Evolutionary conservation across 257 asterid species (phyloP).

Genomic region (Solanum arcanum): DNA sequence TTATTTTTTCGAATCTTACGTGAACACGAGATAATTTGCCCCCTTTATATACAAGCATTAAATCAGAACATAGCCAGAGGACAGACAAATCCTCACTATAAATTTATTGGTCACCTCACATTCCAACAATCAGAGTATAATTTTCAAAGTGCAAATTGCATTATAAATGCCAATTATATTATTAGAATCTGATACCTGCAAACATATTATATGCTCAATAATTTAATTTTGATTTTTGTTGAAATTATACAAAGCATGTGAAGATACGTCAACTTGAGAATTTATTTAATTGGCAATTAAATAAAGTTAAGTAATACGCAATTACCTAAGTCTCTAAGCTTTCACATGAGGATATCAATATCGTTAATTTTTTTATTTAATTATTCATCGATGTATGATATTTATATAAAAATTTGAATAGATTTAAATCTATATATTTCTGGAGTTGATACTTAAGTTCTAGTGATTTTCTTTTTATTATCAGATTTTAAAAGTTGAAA

Average conservation of each 20-base stretch:
- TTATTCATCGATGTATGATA: accelerated
- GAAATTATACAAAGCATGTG: slow-evolving; percentile 26
- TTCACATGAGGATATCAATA: slow-evolving; percentile 16
- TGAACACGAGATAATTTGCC: not conserved
- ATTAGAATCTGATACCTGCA: slow-evolving; percentile 5
- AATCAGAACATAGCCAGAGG: not conserved
- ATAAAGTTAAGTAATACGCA: not conserved
- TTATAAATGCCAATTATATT: not conserved
- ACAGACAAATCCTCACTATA: slow-evolving; percentile 13
- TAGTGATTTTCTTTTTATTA: not conserved
- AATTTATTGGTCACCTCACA: not conserved
- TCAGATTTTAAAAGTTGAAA: not conserved
- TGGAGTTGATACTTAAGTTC: not conserved
- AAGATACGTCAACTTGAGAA: slow-evolving; percentile 15
- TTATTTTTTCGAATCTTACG: not conserved
- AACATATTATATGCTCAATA: not conserved
- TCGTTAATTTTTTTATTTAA: not conserved
- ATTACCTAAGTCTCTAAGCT: slow-evolving; percentile 1
- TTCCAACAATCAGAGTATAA: slow-evolving; percentile 24
- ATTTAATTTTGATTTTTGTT: not conserved
- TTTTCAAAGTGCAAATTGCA: slow-evolving; percentile 2
- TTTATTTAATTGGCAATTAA: not conserved
- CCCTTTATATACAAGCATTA: not conserved
- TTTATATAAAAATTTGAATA: not conserved
- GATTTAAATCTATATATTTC: accelerated